phyloP scores from a whole-genome alignment of 225 moss, liverwort and hornwort species.

The Physcomitrium patens region DNA sequence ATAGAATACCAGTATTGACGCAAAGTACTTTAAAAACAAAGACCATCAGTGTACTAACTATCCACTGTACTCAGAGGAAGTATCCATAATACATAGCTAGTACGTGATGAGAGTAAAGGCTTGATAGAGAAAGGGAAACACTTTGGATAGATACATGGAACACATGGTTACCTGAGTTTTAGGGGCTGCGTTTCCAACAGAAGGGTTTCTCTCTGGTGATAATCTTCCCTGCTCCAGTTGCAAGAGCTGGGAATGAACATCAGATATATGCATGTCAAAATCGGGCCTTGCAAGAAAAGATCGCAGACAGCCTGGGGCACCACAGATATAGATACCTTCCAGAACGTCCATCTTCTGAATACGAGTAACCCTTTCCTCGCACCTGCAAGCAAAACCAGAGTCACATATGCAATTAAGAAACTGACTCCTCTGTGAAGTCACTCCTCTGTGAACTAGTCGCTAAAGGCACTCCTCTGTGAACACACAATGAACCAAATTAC shows the following conservation, averaged over 20 bases:
- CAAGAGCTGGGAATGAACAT: conserved; percentile 78
- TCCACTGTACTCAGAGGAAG: not conserved
- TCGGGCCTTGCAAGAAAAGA: conserved; percentile 89
- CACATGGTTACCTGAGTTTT: conserved; percentile 44
- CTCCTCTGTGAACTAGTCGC: conserved; percentile 15
- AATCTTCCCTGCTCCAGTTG: conserved; percentile 51
- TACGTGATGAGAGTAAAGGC: conserved; percentile 1
- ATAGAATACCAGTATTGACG: not conserved
- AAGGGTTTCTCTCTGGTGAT: conserved; percentile 43
- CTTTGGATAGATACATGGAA: not conserved
- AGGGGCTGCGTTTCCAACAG: conserved; percentile 32
- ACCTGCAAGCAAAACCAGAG: conserved; percentile 50
- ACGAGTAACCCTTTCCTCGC: conserved; percentile 75
- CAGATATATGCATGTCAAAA: conserved; percentile 85
- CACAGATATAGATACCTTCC: conserved; percentile 94
- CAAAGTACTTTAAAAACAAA: not conserved
- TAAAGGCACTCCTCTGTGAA: conserved; percentile 17
- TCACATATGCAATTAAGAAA: not conserved
- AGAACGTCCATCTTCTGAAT: conserved; percentile 95
- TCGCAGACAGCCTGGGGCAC: conserved; percentile 87
- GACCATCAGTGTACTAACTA: not conserved
- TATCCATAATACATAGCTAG: conserved; percentile 9
- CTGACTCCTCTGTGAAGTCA: too few relatives aligned
- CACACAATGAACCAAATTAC: not conserved
- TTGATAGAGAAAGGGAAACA: not conserved